Evolutionary conservation across 78 protist species (phyloP).

Genomic region (Anaeramoeba flamelloides): DNA sequence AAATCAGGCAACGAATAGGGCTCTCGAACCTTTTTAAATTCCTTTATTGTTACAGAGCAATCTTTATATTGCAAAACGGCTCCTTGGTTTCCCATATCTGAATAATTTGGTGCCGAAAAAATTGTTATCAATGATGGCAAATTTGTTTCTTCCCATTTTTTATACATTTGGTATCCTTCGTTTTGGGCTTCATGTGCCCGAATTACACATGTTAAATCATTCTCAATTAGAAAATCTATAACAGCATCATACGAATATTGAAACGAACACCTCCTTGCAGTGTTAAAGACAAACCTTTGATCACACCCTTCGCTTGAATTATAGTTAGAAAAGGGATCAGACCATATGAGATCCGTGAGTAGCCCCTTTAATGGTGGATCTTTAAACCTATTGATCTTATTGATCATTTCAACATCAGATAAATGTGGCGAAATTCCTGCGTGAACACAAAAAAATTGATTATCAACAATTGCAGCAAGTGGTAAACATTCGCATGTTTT

Average conservation of each 20-base stretch:
- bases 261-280: slow-evolving; percentile 77
- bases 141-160: no score
- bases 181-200: slow-evolving; percentile 97
- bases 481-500: slow-evolving; percentile 75
- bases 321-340: slow-evolving; percentile 92
- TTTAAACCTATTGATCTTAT: slow-evolving; percentile 63
- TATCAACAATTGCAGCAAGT: slow-evolving; percentile 71
- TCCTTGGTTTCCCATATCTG: slow-evolving; percentile 84
- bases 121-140: slow-evolving; percentile 94
- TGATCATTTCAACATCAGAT: slow-evolving; percentile 45
- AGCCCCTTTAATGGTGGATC: no score
- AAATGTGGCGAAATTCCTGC: slow-evolving; percentile 91
- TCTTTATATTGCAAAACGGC: no score
- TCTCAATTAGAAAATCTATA: slow-evolving; percentile 58
- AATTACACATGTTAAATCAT: slow-evolving; percentile 69
- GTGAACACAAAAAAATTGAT: slow-evolving; percentile 75
- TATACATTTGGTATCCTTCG: no score
- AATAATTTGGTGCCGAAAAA: slow-evolving; percentile 95
- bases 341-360: slow-evolving; percentile 85
- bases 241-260: slow-evolving; percentile 48
- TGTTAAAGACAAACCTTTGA: slow-evolving; percentile 46
- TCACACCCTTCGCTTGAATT: no score
- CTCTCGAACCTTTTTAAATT: no score
- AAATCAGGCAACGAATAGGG: slow-evolving; percentile 95
- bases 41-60: no score